These are phyloP conservation scores for Zelonia costaricensis DNA, from an alignment of 208 protist genomes.

Conservation along the genomic window DNA sequence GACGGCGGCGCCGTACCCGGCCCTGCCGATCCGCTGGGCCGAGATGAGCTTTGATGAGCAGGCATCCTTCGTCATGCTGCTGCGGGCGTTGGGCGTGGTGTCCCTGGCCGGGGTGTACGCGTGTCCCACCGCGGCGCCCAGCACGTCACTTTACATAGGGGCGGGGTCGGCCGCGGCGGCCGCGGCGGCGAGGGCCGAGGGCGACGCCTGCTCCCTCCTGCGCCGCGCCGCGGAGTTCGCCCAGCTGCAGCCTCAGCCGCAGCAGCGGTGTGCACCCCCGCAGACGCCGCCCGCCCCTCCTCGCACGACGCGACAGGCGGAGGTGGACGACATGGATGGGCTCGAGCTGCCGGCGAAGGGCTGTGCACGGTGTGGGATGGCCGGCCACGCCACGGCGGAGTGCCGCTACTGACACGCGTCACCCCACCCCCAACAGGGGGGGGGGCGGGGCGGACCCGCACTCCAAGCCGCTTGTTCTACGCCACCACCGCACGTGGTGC, in stretches of 20 bases:
- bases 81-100: constrained; percentile 66
- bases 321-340: constrained; percentile 2
- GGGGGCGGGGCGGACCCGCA: no score
- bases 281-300: no score
- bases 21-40: constrained; percentile 68
- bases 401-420: constrained; percentile 62
- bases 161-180: constrained; percentile 10
- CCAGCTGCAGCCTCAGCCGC: background rate
- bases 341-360: constrained; percentile 20
- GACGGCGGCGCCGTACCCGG: constrained; percentile 4
- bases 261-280: no score
- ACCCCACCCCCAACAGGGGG: no score
- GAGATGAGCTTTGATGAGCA: constrained; percentile 78
- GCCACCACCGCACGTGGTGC: no score
- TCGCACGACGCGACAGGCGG: constrained; percentile 1
- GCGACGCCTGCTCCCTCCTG: constrained; percentile 20
- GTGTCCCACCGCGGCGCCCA: constrained; percentile 14
- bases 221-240: constrained; percentile 34
- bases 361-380: constrained; percentile 62
- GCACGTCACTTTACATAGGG: constrained; percentile 21
- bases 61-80: constrained; percentile 48
- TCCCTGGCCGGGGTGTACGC: constrained; percentile 15
- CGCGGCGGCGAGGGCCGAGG: constrained; percentile 3
- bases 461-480: no score
- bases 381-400: constrained; percentile 42